Base-by-base conservation (phyloP, 108 stramenopile species). In the Cylindrotheca closterium region DNA sequence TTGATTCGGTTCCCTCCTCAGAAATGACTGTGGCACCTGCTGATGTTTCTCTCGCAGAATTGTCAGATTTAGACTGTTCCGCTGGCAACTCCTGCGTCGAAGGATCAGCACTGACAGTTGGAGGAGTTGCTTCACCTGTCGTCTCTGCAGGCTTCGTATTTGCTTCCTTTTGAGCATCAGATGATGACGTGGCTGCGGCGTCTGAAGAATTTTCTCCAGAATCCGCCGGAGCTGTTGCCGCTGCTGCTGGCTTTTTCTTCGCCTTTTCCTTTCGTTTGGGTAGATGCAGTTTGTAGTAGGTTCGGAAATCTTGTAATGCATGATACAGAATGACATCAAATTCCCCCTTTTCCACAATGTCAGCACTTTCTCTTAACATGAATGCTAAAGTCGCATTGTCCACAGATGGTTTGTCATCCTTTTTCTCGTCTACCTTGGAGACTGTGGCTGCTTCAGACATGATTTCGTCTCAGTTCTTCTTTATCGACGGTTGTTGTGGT, bases 301-400 rank as follows among this genome's bases (percentile, higher is more conserved):
- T 49, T n/a, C 73, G 57, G 29, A 74, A 74, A 46, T 74, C 75
- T 65, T 76, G 67, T 61, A 88, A 65, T 0, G 86, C 82, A 26
- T 79, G 75, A 53, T 83, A 88, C 46, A 88, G 58, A 23, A 88
- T 52, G 19, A 83, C 70, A 45, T 80, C 72, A 60, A 84, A 84
- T 58, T 88, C 77, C 8, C 68, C 74, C 1, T 73, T 63, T 65
- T 88, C 83, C 34, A 88, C 83, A 51, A 85, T 54, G 24, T 71
- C 56, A 49, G 86, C 83, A 59, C 81, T 84, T 62, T 78, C 79
- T n/a, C 83, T 74, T 33, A 88, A 72, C 79, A 88, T 67, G n/a
- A 66, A 48, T 15, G 83, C 83, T 17, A 88, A 56, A 23, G 65
- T 75, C 37, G 55, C 54, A 60, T 58, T 50, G 47, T 65, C 48